Evolutionary conservation across 208 protist species (phyloP).

Genomic region (Jaenimonas drosophilae): DNA sequence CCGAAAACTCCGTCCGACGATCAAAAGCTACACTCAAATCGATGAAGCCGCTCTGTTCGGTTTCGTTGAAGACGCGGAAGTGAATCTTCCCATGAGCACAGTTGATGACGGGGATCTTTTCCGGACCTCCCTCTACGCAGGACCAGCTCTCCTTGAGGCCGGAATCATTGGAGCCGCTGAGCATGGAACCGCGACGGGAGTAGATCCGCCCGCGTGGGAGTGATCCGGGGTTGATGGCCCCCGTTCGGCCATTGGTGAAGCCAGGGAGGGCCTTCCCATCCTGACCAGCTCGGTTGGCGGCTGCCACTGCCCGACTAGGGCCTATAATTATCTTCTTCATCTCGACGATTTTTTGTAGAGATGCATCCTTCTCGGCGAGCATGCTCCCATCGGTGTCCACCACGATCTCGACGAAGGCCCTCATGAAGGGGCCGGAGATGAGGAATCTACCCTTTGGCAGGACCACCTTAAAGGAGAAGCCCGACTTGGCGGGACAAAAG

Average conservation of each 20-base stretch:
- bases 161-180: not conserved
- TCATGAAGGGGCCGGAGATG: slow-evolving; percentile 44
- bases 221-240: no score
- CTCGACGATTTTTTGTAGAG: slow-evolving; percentile 20
- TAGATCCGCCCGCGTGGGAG: no score
- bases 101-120: no score
- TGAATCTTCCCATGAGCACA: slow-evolving; percentile 69
- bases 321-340: slow-evolving; percentile 13
- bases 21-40: slow-evolving; percentile 67
- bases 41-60: slow-evolving; percentile 44
- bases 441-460: slow-evolving; percentile 58
- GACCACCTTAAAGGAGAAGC: slow-evolving; percentile 33
- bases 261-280: not conserved
- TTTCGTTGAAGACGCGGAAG: slow-evolving; percentile 66
- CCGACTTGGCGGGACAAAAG: slow-evolving; percentile 57
- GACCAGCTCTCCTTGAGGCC: no score
- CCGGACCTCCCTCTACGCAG: no score
- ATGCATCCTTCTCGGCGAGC: slow-evolving; percentile 21
- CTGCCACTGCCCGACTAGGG: no score
- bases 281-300: not conserved
- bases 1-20: slow-evolving; percentile 52
- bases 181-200: no score
- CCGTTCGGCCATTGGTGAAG: no score
- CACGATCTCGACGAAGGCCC: slow-evolving; percentile 39
- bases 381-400: slow-evolving; percentile 40